Conservation (phyloP, 768 basidiomycete species). For the Naematelia encephala region DNA sequence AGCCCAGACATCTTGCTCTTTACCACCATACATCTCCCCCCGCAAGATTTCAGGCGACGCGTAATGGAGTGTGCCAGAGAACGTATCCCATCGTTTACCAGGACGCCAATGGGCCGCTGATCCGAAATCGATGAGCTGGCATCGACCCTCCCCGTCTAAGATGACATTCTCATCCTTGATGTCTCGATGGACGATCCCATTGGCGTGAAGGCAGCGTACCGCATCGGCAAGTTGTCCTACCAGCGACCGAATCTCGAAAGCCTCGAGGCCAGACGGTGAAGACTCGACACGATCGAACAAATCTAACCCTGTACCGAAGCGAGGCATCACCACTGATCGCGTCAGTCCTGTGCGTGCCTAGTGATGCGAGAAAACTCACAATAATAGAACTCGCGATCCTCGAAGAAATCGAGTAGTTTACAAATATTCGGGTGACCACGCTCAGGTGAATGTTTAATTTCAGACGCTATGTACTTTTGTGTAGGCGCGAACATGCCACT, state of each 20-base stretch:
- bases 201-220: constrained; percentile 76
- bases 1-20: constrained; percentile 98
- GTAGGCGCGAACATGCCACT: constrained; percentile 14
- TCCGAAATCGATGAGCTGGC: constrained; percentile 95
- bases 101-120: constrained; percentile 59
- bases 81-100: constrained; percentile 54
- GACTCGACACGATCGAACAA: constrained; percentile 92
- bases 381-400: constrained; percentile 94
- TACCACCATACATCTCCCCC: constrained; percentile 90
- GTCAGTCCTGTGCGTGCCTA: no score
- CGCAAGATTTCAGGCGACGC: constrained; percentile 94
- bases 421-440: constrained; percentile 93
- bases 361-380: constrained; percentile 46
- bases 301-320: constrained; percentile 63
- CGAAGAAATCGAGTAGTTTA: constrained; percentile 91
- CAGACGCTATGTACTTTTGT: constrained; percentile 37
- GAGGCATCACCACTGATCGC: constrained; percentile 65
- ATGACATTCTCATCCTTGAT: constrained; percentile 90
- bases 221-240: constrained; percentile 94
- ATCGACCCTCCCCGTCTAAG: constrained; percentile 64
- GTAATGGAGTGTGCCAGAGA: constrained; percentile 64
- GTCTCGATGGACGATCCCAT: constrained; percentile 92
- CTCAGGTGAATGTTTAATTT: constrained; percentile 31
- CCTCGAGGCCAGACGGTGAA: constrained; percentile 77
- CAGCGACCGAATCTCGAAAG: constrained; percentile 71